These are phyloP conservation scores for Auxenochlorella pyrenoidosa DNA, from an alignment of 139 green algal genomes.

Conservation along the genomic window DNA sequence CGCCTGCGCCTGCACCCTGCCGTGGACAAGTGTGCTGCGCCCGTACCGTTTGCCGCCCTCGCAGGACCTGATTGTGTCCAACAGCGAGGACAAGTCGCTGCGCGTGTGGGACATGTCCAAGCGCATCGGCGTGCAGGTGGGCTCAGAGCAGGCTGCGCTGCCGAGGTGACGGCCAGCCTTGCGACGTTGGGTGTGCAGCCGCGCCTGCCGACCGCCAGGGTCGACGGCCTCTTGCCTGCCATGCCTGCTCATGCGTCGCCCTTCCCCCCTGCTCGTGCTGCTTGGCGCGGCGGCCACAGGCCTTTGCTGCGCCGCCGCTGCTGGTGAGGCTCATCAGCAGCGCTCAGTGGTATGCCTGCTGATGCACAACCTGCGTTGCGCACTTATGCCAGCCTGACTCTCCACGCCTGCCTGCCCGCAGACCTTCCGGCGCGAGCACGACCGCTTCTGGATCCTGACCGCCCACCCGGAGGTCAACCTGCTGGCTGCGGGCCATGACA, in stretches of 20 bases:
- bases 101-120: slow-evolving; percentile 99
- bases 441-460: slow-evolving; percentile 97
- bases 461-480: slow-evolving; percentile 99
- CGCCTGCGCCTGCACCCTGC: background rate
- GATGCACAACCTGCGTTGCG: too few relatives aligned
- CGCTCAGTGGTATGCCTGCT: too few relatives aligned
- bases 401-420: background rate
- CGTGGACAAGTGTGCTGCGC: background rate
- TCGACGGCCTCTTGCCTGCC: too few relatives aligned
- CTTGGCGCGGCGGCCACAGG: too few relatives aligned
- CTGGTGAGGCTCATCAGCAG: too few relatives aligned
- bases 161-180: too few relatives aligned
- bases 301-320: too few relatives aligned
- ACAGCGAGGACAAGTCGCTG: slow-evolving; percentile 99
- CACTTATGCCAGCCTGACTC: background rate
- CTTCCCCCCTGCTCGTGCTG: too few relatives aligned
- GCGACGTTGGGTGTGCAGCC: too few relatives aligned
- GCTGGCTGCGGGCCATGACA: slow-evolving; percentile 97
- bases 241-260: too few relatives aligned
- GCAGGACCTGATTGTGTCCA: slow-evolving; percentile 98
- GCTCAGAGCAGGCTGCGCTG: too few relatives aligned
- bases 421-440: slow-evolving; percentile 81
- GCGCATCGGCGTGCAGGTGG: slow-evolving; percentile 91
- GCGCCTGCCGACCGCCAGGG: too few relatives aligned
- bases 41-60: background rate